These are phyloP conservation scores for Aspergillus viridinutans DNA, from an alignment of 2,329 filamentous ascomycete genomes.

Conservation along the genomic window DNA sequence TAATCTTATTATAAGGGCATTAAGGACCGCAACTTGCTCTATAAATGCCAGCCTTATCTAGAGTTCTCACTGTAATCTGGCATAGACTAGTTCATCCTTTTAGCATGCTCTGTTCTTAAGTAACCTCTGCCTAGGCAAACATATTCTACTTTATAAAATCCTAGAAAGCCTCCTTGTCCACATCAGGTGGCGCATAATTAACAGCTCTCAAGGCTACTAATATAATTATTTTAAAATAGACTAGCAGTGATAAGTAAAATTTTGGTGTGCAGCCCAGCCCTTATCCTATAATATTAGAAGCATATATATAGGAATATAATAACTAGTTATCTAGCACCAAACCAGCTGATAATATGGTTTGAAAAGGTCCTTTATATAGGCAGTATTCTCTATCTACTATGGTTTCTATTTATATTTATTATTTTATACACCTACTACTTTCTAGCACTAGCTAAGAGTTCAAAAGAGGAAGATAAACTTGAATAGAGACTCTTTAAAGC, in stretches of 20 bases:
- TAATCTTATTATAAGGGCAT: too few relatives aligned
- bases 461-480: not conserved
- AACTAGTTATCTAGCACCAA: not conserved
- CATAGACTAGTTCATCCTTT: too few relatives aligned
- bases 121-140: too few relatives aligned
- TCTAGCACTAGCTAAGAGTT: not conserved
- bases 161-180: too few relatives aligned
- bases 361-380: not conserved
- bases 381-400: not conserved
- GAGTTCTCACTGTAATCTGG: too few relatives aligned
- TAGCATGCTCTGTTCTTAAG: too few relatives aligned
- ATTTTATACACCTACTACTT: not conserved
- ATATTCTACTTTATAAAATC: too few relatives aligned
- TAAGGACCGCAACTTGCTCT: too few relatives aligned
- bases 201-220: too few relatives aligned
- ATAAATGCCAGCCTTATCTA: too few relatives aligned
- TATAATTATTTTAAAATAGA: too few relatives aligned
- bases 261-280: not conserved
- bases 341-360: not conserved
- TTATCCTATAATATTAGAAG: not conserved
- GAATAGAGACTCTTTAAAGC: not conserved
- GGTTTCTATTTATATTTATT: not conserved
- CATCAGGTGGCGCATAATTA: too few relatives aligned
- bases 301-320: not conserved
- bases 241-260: not conserved